phyloP scores from a whole-genome alignment of 306 rosid species.

The Benincasa hispida region DNA sequence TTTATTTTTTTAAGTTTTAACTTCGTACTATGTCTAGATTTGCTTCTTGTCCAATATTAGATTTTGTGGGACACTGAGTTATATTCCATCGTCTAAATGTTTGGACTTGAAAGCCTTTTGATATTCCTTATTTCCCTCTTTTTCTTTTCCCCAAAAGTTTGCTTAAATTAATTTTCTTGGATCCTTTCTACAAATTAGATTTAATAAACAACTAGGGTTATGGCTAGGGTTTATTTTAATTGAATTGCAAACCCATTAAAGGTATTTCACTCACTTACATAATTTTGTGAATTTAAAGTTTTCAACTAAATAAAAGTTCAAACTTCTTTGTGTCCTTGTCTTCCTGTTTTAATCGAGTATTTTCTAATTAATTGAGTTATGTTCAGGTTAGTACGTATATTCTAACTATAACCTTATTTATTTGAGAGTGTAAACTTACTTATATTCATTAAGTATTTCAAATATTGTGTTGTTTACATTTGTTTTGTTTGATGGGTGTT shows the following conservation, averaged over 20 bases:
- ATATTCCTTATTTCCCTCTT: background rate
- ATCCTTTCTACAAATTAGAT: background rate
- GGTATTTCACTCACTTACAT: background rate
- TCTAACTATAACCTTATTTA: too few species aligned
- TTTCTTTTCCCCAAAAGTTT: background rate
- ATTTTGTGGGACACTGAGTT: conserved; percentile 35
- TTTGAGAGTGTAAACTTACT: too few species aligned
- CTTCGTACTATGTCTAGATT: conserved; percentile 35
- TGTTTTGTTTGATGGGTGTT: too few species aligned
- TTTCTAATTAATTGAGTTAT: too few species aligned
- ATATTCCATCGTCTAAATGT: conserved; percentile 19
- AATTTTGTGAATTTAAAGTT: background rate
- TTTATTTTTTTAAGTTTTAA: conserved; percentile 11
- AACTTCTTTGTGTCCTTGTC: too few species aligned
- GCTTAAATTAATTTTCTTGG: background rate
- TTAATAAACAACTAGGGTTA: background rate
- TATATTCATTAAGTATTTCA: too few species aligned
- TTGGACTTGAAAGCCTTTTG: conserved; percentile 2
- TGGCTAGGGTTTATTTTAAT: background rate
- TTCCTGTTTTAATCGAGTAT: too few species aligned
- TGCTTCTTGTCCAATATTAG: conserved; percentile 26
- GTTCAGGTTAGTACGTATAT: too few species aligned
- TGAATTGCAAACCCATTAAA: background rate
- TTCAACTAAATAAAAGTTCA: background rate
- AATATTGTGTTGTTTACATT: too few species aligned